A percentile compares a stretch with the other conserved stretches of the same genome.
Evolutionary conservation across 164 flowering plant genomes (phyloP).

Genomic region (Tetrastigma voinierianum): DNA sequence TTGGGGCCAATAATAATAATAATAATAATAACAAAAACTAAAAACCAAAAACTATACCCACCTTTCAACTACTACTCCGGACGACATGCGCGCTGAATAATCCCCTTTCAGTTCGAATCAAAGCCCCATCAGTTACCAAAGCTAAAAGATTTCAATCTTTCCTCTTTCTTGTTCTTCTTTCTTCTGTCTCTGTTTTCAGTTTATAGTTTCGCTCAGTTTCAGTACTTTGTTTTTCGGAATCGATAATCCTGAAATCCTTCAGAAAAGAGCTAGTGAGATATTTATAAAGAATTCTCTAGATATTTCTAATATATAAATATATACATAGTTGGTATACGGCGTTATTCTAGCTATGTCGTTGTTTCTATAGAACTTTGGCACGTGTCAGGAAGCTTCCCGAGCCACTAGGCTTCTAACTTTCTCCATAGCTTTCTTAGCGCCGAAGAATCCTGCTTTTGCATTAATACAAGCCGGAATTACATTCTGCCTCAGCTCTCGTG

Average conservation of each 20-base stretch:
- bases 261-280: not conserved
- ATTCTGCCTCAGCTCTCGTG: not conserved
- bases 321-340: not conserved
- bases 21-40: too few species aligned
- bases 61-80: conserved; percentile 13
- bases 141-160: too few species aligned
- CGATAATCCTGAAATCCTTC: conserved; percentile 1
- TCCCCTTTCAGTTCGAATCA: too few species aligned
- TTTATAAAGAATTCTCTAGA: conserved; percentile 43
- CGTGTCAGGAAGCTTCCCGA: conserved; percentile 20
- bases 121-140: too few species aligned
- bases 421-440: conserved; percentile 1
- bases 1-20: not conserved
- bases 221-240: not conserved
- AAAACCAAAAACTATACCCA: conserved; percentile 13
- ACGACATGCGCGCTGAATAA: conserved; percentile 2
- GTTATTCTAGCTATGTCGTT: conserved; percentile 1
- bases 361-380: not conserved
- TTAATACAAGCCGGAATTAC: not conserved
- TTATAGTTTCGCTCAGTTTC: not conserved
- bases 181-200: too few species aligned
- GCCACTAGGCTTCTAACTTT: not conserved
- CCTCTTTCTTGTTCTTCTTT: too few species aligned
- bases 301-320: conserved; percentile 25
- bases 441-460: not conserved